Base-by-base conservation (phyloP, 2,329 filamentous ascomycete species). In the Ambrosiella cleistominuta region DNA sequence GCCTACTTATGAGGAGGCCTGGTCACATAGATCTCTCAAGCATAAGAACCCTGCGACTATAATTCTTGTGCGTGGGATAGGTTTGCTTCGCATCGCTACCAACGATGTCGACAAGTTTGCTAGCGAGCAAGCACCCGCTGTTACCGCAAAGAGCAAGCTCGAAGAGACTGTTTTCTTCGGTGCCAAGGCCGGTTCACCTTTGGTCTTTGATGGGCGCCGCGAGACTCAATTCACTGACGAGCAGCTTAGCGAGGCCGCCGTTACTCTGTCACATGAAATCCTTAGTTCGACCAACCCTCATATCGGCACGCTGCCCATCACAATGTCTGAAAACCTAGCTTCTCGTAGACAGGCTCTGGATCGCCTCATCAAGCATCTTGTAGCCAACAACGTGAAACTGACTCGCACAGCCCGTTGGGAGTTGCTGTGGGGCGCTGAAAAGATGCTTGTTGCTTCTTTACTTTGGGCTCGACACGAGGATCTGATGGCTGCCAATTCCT, bases 151-250 rank as follows among this genome's bases (percentile, higher is more conserved):
- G 70, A 87, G 82, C 70, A 95, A 93, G 70, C 77, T 98, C 45
- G 88, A 96, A 66, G 90, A 98, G 70, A 90, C 90, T 1, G 86
- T 97, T 1, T 97, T 96, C 70, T 97, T 88, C 67, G 90, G 90
- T 1, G 81, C 81, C 53, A 82, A 86, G 66, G 78, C 83, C 62
- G 82, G 87, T 65, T 97, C 89, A 64, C 86, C 91, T n/a, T 71
- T 98, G n/a, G 82, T 89, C 62, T 88, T 98, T 64, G 80, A 84
- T 49, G 78, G 82, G 49, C 79, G 80, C 62, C 75, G 79, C 44
- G 81, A 82, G 57, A 73, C 83, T 52, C 75, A 77, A 3, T 95
- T 93, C 63, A 74, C 80, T 0, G 70, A 77, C 15, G 73, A 80
- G 27, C 87, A 95, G 64, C 77, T 94, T 35, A 83, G 86, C 61